Conservation (phyloP, 2,329 filamentous ascomycete genomes). For the Diaporthe humulicola region DNA sequence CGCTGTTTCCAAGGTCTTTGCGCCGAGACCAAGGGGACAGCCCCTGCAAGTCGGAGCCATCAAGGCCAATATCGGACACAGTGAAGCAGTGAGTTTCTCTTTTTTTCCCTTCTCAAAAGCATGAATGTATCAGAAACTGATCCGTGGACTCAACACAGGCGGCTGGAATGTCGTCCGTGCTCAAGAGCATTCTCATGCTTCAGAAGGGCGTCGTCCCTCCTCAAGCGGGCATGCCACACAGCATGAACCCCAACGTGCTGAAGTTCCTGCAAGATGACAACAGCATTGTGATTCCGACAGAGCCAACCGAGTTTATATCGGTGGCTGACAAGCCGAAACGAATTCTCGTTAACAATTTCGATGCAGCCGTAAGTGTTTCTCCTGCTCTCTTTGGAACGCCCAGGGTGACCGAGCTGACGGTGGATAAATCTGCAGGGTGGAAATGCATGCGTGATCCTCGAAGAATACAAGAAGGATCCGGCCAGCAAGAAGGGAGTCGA, state of each 20-base stretch:
- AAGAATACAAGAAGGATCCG: constrained; percentile 62
- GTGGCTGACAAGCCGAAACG: constrained; percentile 54
- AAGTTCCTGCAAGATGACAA: constrained; percentile 50
- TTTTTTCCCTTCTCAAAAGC: neutral
- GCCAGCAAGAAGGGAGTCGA: constrained; percentile 52
- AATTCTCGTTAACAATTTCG: constrained; percentile 72
- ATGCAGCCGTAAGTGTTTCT: constrained; percentile 66
- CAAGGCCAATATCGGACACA: constrained; percentile 71
- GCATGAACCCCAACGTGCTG: constrained; percentile 57
- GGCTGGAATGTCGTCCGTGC: constrained; percentile 65
- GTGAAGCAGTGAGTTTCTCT: constrained; percentile 54
- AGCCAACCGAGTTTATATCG: constrained; percentile 59
- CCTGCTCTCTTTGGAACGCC: neutral
- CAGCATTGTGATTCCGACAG: constrained; percentile 64
- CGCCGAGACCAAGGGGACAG: constrained; percentile 26
- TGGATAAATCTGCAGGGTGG: constrained; percentile 57
- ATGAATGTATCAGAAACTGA: neutral
- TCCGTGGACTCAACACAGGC: constrained; percentile 46
- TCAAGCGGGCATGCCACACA: constrained; percentile 72
- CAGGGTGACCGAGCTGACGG: neutral
- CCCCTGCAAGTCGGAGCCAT: constrained; percentile 69
- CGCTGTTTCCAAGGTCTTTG: constrained; percentile 34
- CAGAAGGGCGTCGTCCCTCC: constrained; percentile 69
- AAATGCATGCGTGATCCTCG: constrained; percentile 72
- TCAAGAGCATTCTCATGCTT: constrained; percentile 72